A percentile compares a stretch with the other conserved stretches of the same genome.
These are phyloP conservation scores for Xeromyces bisporus DNA, from an alignment of 495 filamentous ascomycete genomes.

Conservation along the genomic window DNA sequence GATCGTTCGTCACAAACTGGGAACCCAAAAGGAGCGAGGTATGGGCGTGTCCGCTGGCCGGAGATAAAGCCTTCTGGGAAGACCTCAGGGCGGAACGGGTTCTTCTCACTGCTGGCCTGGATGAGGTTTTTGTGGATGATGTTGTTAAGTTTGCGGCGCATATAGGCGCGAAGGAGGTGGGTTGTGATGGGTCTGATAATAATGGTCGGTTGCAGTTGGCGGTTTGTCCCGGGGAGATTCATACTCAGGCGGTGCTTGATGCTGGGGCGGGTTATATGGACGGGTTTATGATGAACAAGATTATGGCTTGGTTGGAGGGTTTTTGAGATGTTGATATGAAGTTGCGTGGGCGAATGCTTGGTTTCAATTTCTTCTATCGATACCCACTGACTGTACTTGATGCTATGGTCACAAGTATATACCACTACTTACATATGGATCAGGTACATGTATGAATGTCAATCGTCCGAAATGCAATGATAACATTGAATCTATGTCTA, in stretches of 20 bases:
- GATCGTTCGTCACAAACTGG: not conserved
- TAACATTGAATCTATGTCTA: too few species aligned
- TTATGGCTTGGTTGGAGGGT: not conserved
- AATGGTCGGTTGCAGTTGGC: not conserved
- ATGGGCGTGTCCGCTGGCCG: not conserved
- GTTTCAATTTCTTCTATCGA: too few species aligned
- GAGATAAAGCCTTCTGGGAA: conserved; percentile 2
- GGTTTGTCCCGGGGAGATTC: conserved; percentile 1
- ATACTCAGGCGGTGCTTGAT: conserved; percentile 1
- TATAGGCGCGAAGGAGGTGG: not conserved
- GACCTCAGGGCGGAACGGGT: conserved; percentile 18
- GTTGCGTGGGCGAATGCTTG: too few species aligned
- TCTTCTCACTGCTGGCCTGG: conserved; percentile 25
- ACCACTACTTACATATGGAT: too few species aligned
- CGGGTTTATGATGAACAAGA: not conserved
- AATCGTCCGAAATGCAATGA: not conserved
- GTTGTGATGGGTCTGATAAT: too few species aligned
- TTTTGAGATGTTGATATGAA: too few species aligned
- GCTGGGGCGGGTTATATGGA: not conserved
- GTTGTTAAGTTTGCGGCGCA: conserved; percentile 20
- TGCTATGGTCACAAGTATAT: too few species aligned
- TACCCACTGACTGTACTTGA: too few species aligned
- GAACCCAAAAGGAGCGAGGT: not conserved
- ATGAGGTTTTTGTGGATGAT: conserved; percentile 31
- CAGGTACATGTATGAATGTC: not conserved